phyloP scores from a whole-genome alignment of 1,284 basidiomycete species.

The Papiliotrema fonsecae region DNA sequence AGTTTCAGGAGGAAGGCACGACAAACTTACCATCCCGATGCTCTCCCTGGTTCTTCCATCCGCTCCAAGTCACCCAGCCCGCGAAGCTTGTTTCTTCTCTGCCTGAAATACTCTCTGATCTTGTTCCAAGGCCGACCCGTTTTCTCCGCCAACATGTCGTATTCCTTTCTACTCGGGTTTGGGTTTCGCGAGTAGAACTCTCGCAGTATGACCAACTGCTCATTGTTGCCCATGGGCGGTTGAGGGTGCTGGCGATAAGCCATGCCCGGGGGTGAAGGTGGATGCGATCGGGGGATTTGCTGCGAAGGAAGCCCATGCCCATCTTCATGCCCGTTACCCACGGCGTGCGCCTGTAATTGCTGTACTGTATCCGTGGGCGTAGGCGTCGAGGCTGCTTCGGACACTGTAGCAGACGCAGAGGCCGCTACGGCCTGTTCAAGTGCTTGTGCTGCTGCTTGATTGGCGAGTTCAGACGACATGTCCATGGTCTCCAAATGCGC shows the following conservation, averaged over 20 bases:
- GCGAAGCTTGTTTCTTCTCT: slow-evolving; percentile 41
- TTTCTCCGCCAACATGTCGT: slow-evolving; percentile 29
- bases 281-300: neutral
- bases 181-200: slow-evolving; percentile 40
- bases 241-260: neutral
- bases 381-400: neutral
- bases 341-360: slow-evolving; percentile 2
- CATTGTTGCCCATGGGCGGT: slow-evolving; percentile 6
- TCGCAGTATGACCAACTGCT: slow-evolving; percentile 36
- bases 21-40: slow-evolving; percentile 35
- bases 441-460: slow-evolving; percentile 37
- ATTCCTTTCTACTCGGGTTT: slow-evolving; percentile 33
- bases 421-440: slow-evolving; percentile 26
- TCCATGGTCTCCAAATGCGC: slow-evolving; percentile 17
- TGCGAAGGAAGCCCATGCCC: neutral
- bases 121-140: slow-evolving; percentile 41
- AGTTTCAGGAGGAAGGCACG: neutral
- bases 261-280: neutral
- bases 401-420: slow-evolving; percentile 5
- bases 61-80: slow-evolving; percentile 34
- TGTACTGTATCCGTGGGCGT: too few species aligned
- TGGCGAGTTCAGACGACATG: slow-evolving; percentile 32
- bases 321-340: neutral
- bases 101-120: slow-evolving; percentile 44
- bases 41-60: slow-evolving; percentile 43